phyloP scores from a whole-genome alignment of 192 early-diverging fungal species.

The Neocallimastix lanati region DNA sequence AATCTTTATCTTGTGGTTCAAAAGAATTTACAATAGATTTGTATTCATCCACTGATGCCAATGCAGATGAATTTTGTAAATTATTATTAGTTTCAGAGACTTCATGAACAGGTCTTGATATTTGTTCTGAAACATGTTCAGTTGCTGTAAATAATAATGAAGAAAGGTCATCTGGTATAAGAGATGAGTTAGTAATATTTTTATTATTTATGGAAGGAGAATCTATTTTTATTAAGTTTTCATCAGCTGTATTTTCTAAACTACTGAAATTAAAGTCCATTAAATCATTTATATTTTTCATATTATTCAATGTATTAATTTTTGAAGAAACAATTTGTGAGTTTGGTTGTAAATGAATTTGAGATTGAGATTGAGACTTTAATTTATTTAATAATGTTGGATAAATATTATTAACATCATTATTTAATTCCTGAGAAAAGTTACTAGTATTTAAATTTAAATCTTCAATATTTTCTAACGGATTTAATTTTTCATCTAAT shows the following conservation, averaged over 20 bases:
- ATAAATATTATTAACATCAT: neutral
- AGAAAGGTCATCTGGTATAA: no score
- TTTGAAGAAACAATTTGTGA: no score
- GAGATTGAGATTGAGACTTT: neutral
- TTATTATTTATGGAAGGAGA: neutral
- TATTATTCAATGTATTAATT: no score
- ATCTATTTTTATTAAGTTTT: neutral
- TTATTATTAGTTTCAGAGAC: no score
- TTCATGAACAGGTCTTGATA: no score
- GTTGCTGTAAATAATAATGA: no score
- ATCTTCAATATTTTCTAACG: neutral
- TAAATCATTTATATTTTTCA: no score
- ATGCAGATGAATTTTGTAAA: no score
- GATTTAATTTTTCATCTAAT: neutral
- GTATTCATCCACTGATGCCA: neutral
- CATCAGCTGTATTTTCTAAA: neutral
- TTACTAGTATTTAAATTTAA: neutral
- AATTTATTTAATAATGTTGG: neutral
- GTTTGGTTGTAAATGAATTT: no score
- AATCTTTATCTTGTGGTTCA: neutral
- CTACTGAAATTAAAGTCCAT: neutral
- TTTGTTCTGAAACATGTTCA: no score
- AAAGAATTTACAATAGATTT: neutral
- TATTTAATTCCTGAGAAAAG: neutral
- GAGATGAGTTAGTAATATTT: neutral